Base-by-base conservation (phyloP, 495 filamentous ascomycete genomes). In the Xanthoparmelia taractica region DNA sequence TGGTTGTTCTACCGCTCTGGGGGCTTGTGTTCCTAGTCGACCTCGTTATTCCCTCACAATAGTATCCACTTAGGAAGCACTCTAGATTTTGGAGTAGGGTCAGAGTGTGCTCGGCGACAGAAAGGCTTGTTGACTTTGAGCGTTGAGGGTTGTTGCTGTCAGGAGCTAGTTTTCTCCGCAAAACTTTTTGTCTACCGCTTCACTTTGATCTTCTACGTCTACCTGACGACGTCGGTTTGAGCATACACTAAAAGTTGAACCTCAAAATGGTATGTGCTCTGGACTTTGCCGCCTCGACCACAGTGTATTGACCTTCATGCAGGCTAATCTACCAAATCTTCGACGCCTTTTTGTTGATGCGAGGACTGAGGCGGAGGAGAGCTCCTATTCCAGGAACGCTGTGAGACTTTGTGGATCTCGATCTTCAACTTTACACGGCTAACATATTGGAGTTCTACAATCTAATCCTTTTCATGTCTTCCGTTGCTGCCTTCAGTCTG, bases 311-410 rank as follows among this genome's bases (percentile, higher is more conserved):
- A 63, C 40, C 10, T 27, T 7, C n/a, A n/a, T 60, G 29, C 66
- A 89, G 91, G 89, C 87, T 66, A 94, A 88, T 75, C 86, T 98
- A 57, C 94, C 94, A 48, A 98, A 98, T 73, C 82, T 98, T 43
- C 87, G 94, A 52, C 92, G 94, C 33, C 86, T 98, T 59, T 97
- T 98, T 74, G 95, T 97, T 58, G 92, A 96, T 76, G 91, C 95
- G 15, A 81, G 94, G 59, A 91, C 91, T 6, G 95, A 97, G 66
- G 86, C 88, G 60, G 94, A 98, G 73, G 94, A 98, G 75, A 89
- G 92, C 73, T 89, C 89, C 57, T 93, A 97, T 69, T 97, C 95
- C 8, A 81, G 94, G 63, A 95, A 85, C 72, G 94, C 94, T 47
- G 94, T 97, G 78, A 69, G 88, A 77, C n/a, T 61, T 33, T 29